Conservation (phyloP, 345 rosid species). For the Passiflora organensis region DNA sequence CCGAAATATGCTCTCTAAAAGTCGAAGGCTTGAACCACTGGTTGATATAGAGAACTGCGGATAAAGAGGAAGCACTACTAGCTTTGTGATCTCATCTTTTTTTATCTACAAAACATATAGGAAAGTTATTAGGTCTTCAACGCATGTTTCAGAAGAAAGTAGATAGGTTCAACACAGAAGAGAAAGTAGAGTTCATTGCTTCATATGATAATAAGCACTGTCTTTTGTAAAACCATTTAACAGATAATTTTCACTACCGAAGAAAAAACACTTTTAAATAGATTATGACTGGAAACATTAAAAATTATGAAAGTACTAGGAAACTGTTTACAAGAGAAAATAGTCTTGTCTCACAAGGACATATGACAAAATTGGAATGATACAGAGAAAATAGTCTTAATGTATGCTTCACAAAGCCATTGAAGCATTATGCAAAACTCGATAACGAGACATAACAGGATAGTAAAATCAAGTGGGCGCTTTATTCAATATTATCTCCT, state of each 20-base stretch:
- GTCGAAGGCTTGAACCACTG: conserved; percentile 97
- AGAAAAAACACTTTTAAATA: no score
- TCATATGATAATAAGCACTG: no score
- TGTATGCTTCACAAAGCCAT: no score
- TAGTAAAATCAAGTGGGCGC: background rate
- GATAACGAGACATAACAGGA: conserved; percentile 1
- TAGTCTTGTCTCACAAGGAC: no score
- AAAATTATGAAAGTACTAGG: no score
- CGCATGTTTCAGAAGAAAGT: background rate
- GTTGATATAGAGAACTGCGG: conserved; percentile 99
- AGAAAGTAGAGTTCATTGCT: no score
- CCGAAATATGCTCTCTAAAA: conserved; percentile 91
- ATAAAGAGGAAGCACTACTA: conserved; percentile 96
- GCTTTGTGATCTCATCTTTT: conserved; percentile 81
- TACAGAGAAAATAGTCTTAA: no score
- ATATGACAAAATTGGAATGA: no score
- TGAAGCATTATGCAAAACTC: background rate
- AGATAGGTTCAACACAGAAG: background rate
- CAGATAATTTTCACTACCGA: no score
- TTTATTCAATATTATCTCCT: background rate
- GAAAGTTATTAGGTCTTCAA: background rate
- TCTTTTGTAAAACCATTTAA: no score
- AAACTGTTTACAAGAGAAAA: no score
- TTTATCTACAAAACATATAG: conserved; percentile 51
- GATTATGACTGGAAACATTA: no score